Percentiles rank a stretch among this genome's conserved stretches.
Conservation (phyloP, 345 rosid species). For the Eucalyptus erythrocorys region DNA sequence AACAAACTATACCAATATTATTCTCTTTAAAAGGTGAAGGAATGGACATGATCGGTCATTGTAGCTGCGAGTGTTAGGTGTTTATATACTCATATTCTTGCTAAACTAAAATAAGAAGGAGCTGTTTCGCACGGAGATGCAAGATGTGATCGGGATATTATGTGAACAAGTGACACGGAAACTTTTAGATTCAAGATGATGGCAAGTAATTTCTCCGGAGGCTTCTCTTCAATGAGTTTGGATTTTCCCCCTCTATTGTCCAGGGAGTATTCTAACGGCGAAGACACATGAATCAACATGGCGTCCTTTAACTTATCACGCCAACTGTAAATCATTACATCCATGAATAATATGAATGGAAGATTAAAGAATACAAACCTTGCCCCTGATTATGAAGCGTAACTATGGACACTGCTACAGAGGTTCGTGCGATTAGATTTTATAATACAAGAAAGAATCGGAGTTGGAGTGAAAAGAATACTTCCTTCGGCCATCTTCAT, state of each 20-base stretch:
- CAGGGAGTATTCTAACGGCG: not conserved
- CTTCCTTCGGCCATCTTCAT: not conserved
- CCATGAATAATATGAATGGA: not conserved
- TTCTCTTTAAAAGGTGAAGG: not conserved
- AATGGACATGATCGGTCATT: not conserved
- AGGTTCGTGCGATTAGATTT: not conserved
- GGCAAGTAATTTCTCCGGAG: not conserved
- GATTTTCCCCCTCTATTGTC: not conserved
- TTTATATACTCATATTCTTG: not conserved
- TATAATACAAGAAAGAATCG: not conserved
- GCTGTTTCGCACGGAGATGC: not conserved
- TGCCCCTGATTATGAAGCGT: not conserved
- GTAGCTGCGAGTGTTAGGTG: not conserved
- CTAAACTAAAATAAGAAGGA: not conserved
- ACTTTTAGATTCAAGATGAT: not conserved
- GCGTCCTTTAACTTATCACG: not conserved
- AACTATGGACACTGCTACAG: not conserved
- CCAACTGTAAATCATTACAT: not conserved
- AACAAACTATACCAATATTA: not conserved
- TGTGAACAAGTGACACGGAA: not conserved
- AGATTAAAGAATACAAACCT: not conserved
- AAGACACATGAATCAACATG: not conserved
- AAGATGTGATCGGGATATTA: not conserved
- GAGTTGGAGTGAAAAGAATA: not conserved
- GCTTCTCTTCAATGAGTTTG: not conserved